phyloP scores from a whole-genome alignment of 768 basidiomycete genomes.

The Neoboletus brunneissimus region DNA sequence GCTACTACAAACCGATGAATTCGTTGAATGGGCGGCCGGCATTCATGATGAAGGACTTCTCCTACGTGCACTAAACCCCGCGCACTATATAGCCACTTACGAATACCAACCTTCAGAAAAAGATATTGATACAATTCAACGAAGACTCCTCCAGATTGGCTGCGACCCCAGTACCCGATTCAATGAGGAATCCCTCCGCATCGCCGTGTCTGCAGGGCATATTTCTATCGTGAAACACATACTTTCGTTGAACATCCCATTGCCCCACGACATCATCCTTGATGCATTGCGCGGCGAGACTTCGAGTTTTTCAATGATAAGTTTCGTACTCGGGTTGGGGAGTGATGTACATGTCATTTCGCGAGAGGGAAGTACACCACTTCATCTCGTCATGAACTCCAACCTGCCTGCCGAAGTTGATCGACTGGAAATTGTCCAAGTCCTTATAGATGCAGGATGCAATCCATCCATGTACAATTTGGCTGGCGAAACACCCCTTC shows the following conservation, averaged over 20 bases:
- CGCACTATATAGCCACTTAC: too few relatives aligned
- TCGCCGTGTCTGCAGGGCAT: constrained; percentile 2
- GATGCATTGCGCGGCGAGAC: neutral
- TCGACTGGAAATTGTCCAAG: neutral
- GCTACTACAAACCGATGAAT: too few relatives aligned
- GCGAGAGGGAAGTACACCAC: too few relatives aligned
- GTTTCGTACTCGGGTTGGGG: too few relatives aligned
- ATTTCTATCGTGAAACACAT: neutral
- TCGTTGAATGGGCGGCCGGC: too few relatives aligned
- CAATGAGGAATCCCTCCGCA: neutral
- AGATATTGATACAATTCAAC: neutral
- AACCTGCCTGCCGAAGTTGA: neutral
- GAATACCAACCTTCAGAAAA: neutral
- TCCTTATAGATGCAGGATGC: constrained; percentile 11
- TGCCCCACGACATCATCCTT: constrained; percentile 10
- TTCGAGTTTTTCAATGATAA: too few relatives aligned
- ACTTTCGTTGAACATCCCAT: neutral
- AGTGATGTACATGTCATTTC: too few relatives aligned
- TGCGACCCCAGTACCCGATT: neutral
- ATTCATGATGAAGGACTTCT: too few relatives aligned
- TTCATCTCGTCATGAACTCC: neutral
- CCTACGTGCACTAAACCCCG: too few relatives aligned
- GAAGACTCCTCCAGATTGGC: constrained; percentile 4
- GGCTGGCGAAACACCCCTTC: neutral
- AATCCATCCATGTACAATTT: neutral